These are phyloP conservation scores for Torulaspora globosa DNA, from an alignment of 1,139 yeast species.

Conservation along the genomic window DNA sequence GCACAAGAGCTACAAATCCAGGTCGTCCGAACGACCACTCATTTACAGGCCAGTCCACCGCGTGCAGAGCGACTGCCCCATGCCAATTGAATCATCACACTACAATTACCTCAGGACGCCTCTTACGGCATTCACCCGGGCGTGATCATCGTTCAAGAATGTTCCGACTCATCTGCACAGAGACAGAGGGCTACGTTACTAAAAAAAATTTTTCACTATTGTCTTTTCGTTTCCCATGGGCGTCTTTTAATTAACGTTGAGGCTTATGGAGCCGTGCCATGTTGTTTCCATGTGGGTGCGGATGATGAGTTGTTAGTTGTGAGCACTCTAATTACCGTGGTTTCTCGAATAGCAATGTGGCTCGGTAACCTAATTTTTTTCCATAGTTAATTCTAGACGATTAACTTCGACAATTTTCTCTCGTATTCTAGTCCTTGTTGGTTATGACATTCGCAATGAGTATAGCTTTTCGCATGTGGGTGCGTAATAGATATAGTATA, in stretches of 20 bases:
- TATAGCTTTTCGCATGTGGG: slow-evolving; percentile 9
- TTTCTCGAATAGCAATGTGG: neutral
- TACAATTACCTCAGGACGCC: neutral
- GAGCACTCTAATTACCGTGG: neutral
- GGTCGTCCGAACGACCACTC: neutral
- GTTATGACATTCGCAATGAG: slow-evolving; percentile 3
- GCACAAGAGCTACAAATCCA: no score
- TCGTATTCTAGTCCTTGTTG: slow-evolving; percentile 7
- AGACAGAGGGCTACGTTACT: neutral
- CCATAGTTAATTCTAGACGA: neutral
- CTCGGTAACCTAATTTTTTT: neutral
- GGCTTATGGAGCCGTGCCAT: slow-evolving; percentile 8
- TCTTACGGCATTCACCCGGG: neutral
- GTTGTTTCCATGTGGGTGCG: neutral
- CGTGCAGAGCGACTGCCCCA: neutral
- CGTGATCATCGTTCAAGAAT: neutral
- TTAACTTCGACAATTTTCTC: slow-evolving; percentile 3
- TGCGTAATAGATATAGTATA: slow-evolving; percentile 1
- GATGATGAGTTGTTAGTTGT: neutral
- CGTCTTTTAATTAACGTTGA: slow-evolving; percentile 3
- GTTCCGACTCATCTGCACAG: neutral
- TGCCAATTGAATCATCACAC: neutral
- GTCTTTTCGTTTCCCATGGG: neutral
- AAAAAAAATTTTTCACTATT: slow-evolving; percentile 1
- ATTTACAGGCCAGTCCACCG: neutral